Percentiles rank a stretch among this genome's conserved stretches.
These are phyloP conservation scores for Salix viminalis DNA, from an alignment of 345 rosid species.

Conservation along the genomic window DNA sequence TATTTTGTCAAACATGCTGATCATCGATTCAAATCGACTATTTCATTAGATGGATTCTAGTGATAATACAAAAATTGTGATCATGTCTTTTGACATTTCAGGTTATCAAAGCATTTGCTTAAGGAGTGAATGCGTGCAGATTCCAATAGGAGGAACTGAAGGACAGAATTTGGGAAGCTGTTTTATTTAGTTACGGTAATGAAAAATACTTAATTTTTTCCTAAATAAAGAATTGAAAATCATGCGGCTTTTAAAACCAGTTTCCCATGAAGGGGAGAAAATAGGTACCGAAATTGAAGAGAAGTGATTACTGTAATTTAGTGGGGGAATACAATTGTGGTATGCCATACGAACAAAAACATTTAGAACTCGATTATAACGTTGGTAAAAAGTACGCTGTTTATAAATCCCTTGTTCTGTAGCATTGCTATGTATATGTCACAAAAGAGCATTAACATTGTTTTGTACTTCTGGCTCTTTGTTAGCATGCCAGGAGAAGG, in stretches of 20 bases:
- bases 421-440: not conserved
- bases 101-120: not conserved
- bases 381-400: no score
- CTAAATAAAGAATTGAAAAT: not conserved
- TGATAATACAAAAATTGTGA: not conserved
- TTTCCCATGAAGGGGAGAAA: not conserved
- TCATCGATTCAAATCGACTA: no score
- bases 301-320: not conserved
- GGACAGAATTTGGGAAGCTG: not conserved
- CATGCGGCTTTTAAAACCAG: not conserved
- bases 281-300: no score
- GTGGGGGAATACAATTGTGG: not conserved
- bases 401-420: not conserved
- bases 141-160: not conserved
- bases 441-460: not conserved
- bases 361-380: not conserved
- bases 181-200: no score
- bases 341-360: not conserved
- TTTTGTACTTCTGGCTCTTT: not conserved
- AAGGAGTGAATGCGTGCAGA: not conserved
- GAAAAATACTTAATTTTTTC: not conserved
- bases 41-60: not conserved
- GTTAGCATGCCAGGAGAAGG: slow-evolving; percentile 4
- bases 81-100: not conserved
- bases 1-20: no score